phyloP scores from a whole-genome alignment of 495 filamentous ascomycete genomes.

The Rhypophila decipiens region DNA sequence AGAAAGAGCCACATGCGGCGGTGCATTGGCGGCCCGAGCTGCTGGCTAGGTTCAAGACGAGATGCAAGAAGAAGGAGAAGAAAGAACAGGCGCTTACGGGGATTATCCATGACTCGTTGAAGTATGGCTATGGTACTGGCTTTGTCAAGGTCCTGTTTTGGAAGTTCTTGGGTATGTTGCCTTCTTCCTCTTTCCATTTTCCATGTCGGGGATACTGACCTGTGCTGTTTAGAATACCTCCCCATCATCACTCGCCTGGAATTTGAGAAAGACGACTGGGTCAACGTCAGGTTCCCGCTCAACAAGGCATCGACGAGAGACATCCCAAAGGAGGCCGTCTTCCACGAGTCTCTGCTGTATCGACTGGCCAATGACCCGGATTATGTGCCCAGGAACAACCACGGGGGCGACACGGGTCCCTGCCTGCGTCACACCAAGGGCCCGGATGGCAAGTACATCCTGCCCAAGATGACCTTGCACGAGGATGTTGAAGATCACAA shows the following conservation, averaged over 20 bases:
- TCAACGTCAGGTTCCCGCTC: conserved; percentile 10
- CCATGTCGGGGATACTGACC: not conserved
- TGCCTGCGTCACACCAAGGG: conserved; percentile 12
- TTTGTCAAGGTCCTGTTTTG: conserved; percentile 9
- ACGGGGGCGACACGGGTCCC: conserved; percentile 4
- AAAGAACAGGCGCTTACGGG: conserved; percentile 4
- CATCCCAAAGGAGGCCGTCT: conserved; percentile 9
- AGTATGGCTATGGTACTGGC: conserved; percentile 6
- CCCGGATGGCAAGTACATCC: no score
- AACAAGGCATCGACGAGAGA: conserved; percentile 7
- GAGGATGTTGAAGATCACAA: no score
- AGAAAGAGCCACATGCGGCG: conserved; percentile 4
- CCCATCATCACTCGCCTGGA: conserved; percentile 10
- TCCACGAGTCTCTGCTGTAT: conserved; percentile 9
- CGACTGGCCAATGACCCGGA: conserved; percentile 2
- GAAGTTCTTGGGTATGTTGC: conserved; percentile 8
- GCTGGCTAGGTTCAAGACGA: conserved; percentile 5
- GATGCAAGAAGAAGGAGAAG: conserved; percentile 4
- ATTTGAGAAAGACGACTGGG: conserved; percentile 7
- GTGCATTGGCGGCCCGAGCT: conserved; percentile 4
- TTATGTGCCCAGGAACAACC: conserved; percentile 10
- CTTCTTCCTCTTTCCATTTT: not conserved
- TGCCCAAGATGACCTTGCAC: no score
- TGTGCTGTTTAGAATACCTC: conserved; percentile 5
- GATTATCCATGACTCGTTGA: conserved; percentile 7